phyloP scores from a whole-genome alignment of 768 basidiomycete species.

The Lactarius indigo region DNA sequence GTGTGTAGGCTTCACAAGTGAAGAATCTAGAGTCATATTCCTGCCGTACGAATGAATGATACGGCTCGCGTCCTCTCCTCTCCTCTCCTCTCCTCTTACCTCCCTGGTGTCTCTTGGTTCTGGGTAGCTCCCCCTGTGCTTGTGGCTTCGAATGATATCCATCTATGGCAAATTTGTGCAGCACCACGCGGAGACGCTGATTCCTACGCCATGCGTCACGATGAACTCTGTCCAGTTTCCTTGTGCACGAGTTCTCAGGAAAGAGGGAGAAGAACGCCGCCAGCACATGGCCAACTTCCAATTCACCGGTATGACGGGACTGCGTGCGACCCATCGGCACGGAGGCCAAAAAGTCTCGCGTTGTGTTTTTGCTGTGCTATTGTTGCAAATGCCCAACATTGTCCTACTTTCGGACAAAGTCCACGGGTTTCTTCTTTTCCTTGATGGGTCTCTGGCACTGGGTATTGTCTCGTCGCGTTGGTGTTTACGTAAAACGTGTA shows the following conservation, averaged over 20 bases:
- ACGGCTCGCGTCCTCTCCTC: too few relatives aligned
- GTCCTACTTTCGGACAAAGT: constrained; percentile 92
- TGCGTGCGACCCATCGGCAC: constrained; percentile 95
- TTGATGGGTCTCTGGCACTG: not conserved
- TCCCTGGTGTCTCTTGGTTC: too few relatives aligned
- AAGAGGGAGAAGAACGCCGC: constrained; percentile 93
- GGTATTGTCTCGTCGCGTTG: constrained; percentile 87
- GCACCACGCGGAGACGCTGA: constrained; percentile 87
- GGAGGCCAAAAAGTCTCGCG: constrained; percentile 95
- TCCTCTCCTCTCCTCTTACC: too few relatives aligned
- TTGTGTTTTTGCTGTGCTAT: constrained; percentile 87
- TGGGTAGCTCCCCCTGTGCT: too few relatives aligned
- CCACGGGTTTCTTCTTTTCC: constrained; percentile 10
- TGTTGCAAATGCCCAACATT: constrained; percentile 82
- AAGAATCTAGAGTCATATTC: too few relatives aligned
- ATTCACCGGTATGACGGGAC: constrained; percentile 90
- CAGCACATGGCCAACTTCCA: constrained; percentile 95
- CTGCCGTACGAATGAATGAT: too few relatives aligned
- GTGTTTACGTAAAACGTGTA: constrained; percentile 76
- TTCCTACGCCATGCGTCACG: constrained; percentile 51
- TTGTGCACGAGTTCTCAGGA: constrained; percentile 89
- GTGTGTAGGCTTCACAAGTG: too few relatives aligned
- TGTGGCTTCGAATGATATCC: too few relatives aligned
- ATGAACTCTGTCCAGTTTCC: constrained; percentile 92
- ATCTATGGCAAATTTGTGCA: too few relatives aligned